These are phyloP conservation scores for Botrytis squamosa DNA, from an alignment of 2,329 filamentous ascomycete species.

Conservation along the genomic window DNA sequence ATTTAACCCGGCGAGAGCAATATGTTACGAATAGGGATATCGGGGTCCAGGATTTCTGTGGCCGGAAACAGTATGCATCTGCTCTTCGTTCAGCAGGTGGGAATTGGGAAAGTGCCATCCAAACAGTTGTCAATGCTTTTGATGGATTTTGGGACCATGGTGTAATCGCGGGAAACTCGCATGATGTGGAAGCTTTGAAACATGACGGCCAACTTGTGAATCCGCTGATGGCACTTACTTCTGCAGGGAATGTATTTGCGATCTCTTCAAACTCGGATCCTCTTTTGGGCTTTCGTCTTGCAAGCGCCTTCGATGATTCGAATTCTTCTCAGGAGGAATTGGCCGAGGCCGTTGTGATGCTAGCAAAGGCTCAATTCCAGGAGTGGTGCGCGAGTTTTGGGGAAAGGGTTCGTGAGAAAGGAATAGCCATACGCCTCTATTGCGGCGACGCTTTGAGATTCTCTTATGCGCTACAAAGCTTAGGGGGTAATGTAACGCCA, in stretches of 20 bases:
- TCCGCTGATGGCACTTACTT: slow-evolving; percentile 22
- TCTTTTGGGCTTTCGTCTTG: slow-evolving; percentile 22
- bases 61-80: not conserved
- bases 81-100: slow-evolving; percentile 10
- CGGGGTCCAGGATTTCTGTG: not conserved
- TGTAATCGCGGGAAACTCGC: slow-evolving; percentile 9
- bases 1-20: not conserved
- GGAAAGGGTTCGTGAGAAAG: not conserved
- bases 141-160: not conserved
- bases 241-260: not conserved
- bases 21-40: too few relatives aligned
- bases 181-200: not conserved
- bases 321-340: not conserved
- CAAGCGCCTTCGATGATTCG: slow-evolving; percentile 20
- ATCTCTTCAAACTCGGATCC: slow-evolving; percentile 24
- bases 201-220: slow-evolving; percentile 7
- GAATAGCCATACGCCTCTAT: slow-evolving; percentile 21
- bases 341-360: slow-evolving; percentile 1
- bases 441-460: slow-evolving; percentile 26
- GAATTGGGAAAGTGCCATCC: not conserved
- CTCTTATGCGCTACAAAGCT: slow-evolving; percentile 23
- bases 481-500: not conserved
- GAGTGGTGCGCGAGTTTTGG: slow-evolving; percentile 20
- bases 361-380: slow-evolving; percentile 16
- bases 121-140: not conserved